These are phyloP conservation scores for Pyricularia grisea DNA, from an alignment of 2,329 filamentous ascomycete species.

Conservation along the genomic window DNA sequence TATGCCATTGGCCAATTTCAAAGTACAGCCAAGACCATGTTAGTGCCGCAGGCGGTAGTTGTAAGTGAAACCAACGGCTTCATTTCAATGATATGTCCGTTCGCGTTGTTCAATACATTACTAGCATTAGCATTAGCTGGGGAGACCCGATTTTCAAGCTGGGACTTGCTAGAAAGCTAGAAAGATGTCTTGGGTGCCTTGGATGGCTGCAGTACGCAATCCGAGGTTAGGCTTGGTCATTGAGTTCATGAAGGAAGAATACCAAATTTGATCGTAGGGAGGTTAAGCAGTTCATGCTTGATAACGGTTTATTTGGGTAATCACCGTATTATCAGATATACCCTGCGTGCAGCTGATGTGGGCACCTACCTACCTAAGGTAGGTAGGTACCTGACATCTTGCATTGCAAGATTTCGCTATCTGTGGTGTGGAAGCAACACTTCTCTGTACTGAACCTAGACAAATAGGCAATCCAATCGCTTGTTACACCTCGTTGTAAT, in stretches of 20 bases:
- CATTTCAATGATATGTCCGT: neutral
- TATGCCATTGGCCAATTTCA: neutral
- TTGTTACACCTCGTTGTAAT: neutral
- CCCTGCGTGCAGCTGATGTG: too few species aligned
- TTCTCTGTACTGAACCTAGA: too few species aligned
- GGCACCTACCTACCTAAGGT: too few species aligned
- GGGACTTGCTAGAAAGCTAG: neutral
- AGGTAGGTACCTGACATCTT: too few species aligned
- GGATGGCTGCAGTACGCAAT: neutral
- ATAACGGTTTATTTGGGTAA: neutral
- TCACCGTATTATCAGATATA: too few species aligned
- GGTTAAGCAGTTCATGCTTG: neutral
- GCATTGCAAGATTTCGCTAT: neutral
- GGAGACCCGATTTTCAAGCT: neutral
- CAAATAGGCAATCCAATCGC: neutral
- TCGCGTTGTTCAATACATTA: neutral
- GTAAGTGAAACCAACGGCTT: neutral
- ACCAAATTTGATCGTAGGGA: neutral
- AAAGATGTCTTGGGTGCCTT: neutral
- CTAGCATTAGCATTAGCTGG: neutral
- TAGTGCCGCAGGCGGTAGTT: neutral
- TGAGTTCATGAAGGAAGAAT: neutral
- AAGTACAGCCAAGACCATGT: neutral
- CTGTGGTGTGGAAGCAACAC: neutral
- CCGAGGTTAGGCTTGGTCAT: neutral